Base-by-base conservation (phyloP, 192 early-diverging fungal species). In the Entomortierella chlamydospora region DNA sequence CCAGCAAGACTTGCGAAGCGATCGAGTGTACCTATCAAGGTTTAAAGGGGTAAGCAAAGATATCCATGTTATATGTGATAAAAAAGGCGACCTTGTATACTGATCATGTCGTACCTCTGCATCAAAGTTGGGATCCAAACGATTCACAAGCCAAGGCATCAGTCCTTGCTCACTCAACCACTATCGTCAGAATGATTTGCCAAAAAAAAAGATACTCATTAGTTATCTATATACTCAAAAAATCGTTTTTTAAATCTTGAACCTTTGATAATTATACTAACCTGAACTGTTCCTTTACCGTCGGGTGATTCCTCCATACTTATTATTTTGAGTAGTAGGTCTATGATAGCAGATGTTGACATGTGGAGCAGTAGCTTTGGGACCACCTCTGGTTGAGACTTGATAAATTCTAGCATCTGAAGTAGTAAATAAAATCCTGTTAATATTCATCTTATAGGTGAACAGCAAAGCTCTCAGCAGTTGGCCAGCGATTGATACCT, bases 311-410 rank as follows among this genome's bases (percentile, higher is more conserved):
- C 97, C 55, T 96, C 95, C 64, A 96, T 85, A 71, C 94, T 96
- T 61, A 99, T 93, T 15, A 99, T 87, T 68, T 95, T 98, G 51
- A 99, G 89, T 53, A 99, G 80, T 33, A 99, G 84, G 73, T 99
- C 97, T 61, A 94, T 93, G 49, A 97, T 93, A 0, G 96, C 87
- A 13, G 95, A 95, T 53, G 90, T 93, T 28, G 90, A 90, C 77
- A 99, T 87, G 76, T 99, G 97, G 53, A 81, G 83, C 13, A 99
- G 84, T 37, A 99, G 88, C 76, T 90, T 92, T 31, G 76, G 68
- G 0, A 98, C 88, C 12, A 95, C 90, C 57, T 93, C 87, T 49
- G 88, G 87, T 68, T 95, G 91, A 26, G 87, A 88, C 65, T 91
- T 87, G 61, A 99, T 93, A 72, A 95, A 97, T 43, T 88, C 83